Percentiles rank a stretch among this genome's conserved stretches.
These are phyloP conservation scores for Kuraishia molischiana DNA, from an alignment of 805 yeast genomes.

Conservation along the genomic window DNA sequence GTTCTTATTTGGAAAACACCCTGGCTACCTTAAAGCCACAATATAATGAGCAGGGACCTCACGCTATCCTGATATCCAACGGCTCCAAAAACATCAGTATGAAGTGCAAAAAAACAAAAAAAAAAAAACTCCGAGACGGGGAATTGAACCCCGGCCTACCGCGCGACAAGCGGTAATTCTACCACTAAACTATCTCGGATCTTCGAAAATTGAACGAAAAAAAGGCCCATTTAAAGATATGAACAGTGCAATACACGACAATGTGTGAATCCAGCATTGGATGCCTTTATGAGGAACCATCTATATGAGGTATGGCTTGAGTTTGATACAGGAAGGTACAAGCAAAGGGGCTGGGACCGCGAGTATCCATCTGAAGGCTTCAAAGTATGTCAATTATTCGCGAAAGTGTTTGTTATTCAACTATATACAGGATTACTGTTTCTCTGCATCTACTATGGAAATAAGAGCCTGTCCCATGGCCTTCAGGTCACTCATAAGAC, in stretches of 20 bases:
- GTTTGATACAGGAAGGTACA: too few species aligned
- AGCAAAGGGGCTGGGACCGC: not conserved
- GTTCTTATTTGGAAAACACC: too few species aligned
- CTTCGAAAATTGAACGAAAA: not conserved
- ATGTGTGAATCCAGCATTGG: too few species aligned
- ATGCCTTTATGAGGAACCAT: too few species aligned
- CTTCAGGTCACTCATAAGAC: slow-evolving; percentile 62
- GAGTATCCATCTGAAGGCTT: not conserved
- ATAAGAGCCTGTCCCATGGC: slow-evolving; percentile 64
- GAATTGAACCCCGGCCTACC: slow-evolving; percentile 4
- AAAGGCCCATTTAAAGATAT: too few species aligned
- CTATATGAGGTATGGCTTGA: too few species aligned
- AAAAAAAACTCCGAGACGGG: slow-evolving; percentile 3
- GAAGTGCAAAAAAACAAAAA: not conserved
- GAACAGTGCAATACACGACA: too few species aligned
- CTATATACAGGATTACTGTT: slow-evolving; percentile 5
- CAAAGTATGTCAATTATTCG: not conserved
- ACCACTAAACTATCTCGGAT: slow-evolving; percentile 4
- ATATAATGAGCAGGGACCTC: too few species aligned
- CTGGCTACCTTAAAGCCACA: too few species aligned
- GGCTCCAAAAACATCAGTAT: too few species aligned
- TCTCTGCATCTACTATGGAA: slow-evolving; percentile 54
- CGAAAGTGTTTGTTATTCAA: not conserved
- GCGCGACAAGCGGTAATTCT: slow-evolving; percentile 4
- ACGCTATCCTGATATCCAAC: too few species aligned